Percentiles rank a stretch among this genome's conserved stretches.
Conservation (phyloP, 345 rosid species). For the Hibiscus syriacus region DNA sequence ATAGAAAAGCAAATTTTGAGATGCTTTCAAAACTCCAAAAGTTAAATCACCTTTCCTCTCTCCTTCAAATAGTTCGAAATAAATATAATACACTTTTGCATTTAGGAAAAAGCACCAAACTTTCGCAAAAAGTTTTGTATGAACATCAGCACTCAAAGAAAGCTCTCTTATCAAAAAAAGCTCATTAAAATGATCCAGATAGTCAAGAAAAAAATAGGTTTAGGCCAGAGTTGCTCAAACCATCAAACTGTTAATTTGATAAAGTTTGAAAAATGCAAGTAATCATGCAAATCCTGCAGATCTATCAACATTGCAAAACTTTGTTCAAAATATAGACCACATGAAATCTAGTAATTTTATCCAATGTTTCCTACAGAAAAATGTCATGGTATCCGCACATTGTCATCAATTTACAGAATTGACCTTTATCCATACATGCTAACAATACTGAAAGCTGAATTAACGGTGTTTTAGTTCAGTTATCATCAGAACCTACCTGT, state of each 20-base stretch:
- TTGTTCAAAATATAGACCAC: neutral
- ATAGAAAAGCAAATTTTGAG: neutral
- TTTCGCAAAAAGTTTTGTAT: too few species aligned
- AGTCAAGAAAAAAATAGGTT: neutral
- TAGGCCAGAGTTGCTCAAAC: neutral
- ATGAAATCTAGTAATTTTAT: neutral
- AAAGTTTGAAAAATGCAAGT: neutral
- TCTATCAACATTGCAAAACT: neutral
- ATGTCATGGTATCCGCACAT: neutral
- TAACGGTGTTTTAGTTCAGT: neutral
- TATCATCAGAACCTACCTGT: slow-evolving; percentile 48
- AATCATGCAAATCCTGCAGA: neutral
- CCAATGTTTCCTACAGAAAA: neutral
- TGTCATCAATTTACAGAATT: neutral
- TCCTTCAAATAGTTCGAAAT: neutral
- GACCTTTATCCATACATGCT: neutral
- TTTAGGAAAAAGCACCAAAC: too few species aligned
- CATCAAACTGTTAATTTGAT: neutral
- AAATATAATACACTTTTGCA: neutral
- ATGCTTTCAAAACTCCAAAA: neutral
- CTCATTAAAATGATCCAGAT: neutral
- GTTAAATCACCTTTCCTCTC: neutral
- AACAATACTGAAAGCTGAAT: neutral
- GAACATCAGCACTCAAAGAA: neutral
- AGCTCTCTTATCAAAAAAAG: too few species aligned